Evolutionary conservation across 345 rosid species (phyloP).

Genomic region (Kandelia obovata): DNA sequence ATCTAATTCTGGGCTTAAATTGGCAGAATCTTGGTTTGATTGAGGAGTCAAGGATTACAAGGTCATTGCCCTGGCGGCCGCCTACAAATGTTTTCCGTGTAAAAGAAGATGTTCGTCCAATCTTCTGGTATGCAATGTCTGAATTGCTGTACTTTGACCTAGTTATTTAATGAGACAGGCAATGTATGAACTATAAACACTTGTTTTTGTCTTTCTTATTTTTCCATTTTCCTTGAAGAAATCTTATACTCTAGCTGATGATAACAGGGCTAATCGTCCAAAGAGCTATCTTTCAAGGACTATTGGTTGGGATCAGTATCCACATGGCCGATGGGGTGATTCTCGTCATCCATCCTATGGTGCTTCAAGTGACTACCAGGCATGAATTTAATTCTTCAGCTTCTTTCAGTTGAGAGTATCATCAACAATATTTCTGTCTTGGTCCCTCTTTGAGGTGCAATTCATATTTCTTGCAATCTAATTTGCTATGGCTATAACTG

Average conservation of each 20-base stretch:
- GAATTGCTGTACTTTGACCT: not conserved
- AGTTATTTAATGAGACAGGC: not conserved
- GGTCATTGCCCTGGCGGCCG: conserved; percentile 90
- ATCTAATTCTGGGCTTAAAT: conserved; percentile 29
- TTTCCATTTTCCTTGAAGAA: not conserved
- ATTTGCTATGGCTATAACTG: not conserved
- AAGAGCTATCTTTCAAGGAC: conserved; percentile 95
- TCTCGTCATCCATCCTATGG: conserved; percentile 83
- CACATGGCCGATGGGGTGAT: conserved; percentile 92
- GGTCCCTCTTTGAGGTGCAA: too few relatives aligned
- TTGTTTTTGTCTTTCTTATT: not conserved
- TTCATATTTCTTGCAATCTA: not conserved
- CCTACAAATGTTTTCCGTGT: conserved; percentile 86
- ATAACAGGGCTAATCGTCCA: conserved; percentile 95
- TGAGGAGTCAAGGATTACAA: conserved; percentile 79
- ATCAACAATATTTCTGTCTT: not conserved
- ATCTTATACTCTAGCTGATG: conserved; percentile 18
- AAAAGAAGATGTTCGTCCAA: conserved; percentile 94
- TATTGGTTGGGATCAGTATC: conserved; percentile 87
- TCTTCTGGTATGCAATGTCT: conserved; percentile 67
- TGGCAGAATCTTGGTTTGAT: conserved; percentile 91
- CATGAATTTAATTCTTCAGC: conserved; percentile 12
- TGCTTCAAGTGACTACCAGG: conserved; percentile 85
- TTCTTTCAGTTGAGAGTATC: not conserved
- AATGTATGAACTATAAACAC: not conserved